Conservation (phyloP, 495 filamentous ascomycete species). For the Ramalina intermedia region DNA sequence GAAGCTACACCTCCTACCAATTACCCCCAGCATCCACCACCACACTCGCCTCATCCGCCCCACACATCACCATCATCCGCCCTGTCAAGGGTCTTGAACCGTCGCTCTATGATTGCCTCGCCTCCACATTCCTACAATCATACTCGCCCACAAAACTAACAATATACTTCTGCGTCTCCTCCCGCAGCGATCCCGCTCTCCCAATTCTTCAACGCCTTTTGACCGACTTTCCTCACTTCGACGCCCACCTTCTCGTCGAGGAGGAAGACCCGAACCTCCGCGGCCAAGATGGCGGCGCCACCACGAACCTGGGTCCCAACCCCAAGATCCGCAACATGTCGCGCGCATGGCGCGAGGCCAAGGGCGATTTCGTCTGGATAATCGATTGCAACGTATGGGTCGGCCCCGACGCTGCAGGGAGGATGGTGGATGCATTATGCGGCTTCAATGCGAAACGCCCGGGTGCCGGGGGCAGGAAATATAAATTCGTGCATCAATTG, state of each 20-base stretch:
- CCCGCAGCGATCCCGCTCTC: conserved; percentile 63
- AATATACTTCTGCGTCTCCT: conserved; percentile 69
- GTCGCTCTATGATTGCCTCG: conserved; percentile 79
- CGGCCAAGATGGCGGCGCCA: conserved; percentile 31
- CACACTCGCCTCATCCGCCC: conserved; percentile 25
- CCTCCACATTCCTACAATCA: conserved; percentile 71
- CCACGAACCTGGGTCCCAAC: conserved; percentile 70
- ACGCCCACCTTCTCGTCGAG: conserved; percentile 68
- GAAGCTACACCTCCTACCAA: conserved; percentile 28
- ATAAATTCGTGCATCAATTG: conserved; percentile 93
- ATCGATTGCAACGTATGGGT: conserved; percentile 97
- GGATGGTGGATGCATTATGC: conserved; percentile 77
- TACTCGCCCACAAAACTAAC: conserved; percentile 70
- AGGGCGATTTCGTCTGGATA: conserved; percentile 85
- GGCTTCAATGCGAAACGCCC: conserved; percentile 37
- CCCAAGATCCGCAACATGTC: conserved; percentile 98
- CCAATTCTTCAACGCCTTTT: conserved; percentile 58
- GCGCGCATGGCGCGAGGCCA: conserved; percentile 84
- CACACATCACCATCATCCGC: conserved; percentile 85
- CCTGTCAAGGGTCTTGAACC: conserved; percentile 89
- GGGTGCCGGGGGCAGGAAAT: conserved; percentile 29
- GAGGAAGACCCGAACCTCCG: conserved; percentile 69
- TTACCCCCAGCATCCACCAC: conserved; percentile 20
- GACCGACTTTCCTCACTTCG: conserved; percentile 53
- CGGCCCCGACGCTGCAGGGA: conserved; percentile 54